These are phyloP conservation scores for Cladosporium phlei DNA, from an alignment of 2,329 filamentous ascomycete genomes.

Conservation along the genomic window DNA sequence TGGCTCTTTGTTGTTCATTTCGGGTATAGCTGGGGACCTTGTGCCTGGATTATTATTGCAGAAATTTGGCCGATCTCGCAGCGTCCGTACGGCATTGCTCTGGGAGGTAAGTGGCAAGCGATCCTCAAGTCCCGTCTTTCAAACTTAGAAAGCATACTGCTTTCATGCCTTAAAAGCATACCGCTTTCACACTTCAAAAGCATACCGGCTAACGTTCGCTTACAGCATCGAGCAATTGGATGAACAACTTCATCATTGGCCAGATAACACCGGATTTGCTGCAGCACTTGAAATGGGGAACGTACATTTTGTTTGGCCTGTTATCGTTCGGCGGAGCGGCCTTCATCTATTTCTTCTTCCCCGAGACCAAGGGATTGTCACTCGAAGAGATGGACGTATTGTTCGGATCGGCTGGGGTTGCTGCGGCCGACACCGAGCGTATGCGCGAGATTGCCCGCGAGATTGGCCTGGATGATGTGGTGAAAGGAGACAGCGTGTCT, in stretches of 20 bases:
- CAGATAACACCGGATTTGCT: slow-evolving; percentile 68
- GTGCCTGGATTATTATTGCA: slow-evolving; percentile 63
- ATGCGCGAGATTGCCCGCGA: slow-evolving; percentile 70
- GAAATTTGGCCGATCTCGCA: slow-evolving; percentile 71
- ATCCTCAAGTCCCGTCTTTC: too few relatives aligned
- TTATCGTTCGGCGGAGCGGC: slow-evolving; percentile 59
- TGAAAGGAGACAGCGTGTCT: slow-evolving; percentile 20
- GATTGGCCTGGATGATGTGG: slow-evolving; percentile 53
- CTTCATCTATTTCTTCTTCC: slow-evolving; percentile 50
- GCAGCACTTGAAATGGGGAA: slow-evolving; percentile 51
- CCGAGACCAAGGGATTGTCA: slow-evolving; percentile 51
- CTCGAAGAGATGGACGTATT: slow-evolving; percentile 39
- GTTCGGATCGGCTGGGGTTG: slow-evolving; percentile 52
- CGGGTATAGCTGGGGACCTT: slow-evolving; percentile 70
- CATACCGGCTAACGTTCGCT: slow-evolving; percentile 15
- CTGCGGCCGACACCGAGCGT: slow-evolving; percentile 61
- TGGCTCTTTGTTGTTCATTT: slow-evolving; percentile 74
- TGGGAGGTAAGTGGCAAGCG: slow-evolving; percentile 51
- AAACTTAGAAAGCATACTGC: too few relatives aligned
- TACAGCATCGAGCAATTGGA: background rate
- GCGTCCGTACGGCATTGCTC: slow-evolving; percentile 64
- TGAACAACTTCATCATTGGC: slow-evolving; percentile 60
- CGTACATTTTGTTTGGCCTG: slow-evolving; percentile 66
- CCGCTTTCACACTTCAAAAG: background rate
- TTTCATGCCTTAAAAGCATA: background rate